These are phyloP conservation scores for Flaveria linearis DNA, from an alignment of 129 eudicot species.

Conservation along the genomic window DNA sequence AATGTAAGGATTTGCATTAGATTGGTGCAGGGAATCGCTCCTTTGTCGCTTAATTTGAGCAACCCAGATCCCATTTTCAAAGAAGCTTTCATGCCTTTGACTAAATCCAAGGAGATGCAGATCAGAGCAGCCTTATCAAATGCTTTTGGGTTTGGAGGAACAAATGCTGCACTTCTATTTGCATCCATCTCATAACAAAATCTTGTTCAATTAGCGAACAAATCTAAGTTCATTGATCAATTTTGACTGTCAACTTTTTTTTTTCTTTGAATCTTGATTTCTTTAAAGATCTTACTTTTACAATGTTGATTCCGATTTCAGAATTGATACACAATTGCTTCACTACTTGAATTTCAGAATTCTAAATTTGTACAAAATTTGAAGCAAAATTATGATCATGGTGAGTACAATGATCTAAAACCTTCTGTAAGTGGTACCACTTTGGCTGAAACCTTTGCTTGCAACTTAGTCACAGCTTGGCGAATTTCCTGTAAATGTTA, in stretches of 20 bases:
- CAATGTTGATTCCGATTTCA: not conserved
- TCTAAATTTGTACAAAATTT: slow-evolving; percentile 28
- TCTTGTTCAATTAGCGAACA: slow-evolving; percentile 3
- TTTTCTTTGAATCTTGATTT: slow-evolving; percentile 29
- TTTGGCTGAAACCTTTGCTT: slow-evolving; percentile 68
- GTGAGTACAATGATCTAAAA: slow-evolving; percentile 64
- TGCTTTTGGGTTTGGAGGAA: slow-evolving; percentile 98
- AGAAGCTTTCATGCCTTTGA: slow-evolving; percentile 72
- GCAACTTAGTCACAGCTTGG: slow-evolving; percentile 72
- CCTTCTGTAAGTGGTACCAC: slow-evolving; percentile 89
- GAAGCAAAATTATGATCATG: slow-evolving; percentile 27
- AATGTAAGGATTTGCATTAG: slow-evolving; percentile 9
- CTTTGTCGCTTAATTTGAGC: slow-evolving; percentile 66
- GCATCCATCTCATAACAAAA: slow-evolving; percentile 36
- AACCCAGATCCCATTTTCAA: slow-evolving; percentile 78
- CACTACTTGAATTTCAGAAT: slow-evolving; percentile 17
- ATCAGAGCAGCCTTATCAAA: slow-evolving; percentile 81
- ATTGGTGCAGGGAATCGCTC: slow-evolving; percentile 76
- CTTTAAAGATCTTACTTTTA: slow-evolving; percentile 4
- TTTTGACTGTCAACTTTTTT: slow-evolving; percentile 15
- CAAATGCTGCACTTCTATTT: slow-evolving; percentile 78
- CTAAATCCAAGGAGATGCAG: slow-evolving; percentile 58
- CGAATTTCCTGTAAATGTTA: slow-evolving; percentile 66
- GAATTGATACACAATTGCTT: slow-evolving; percentile 15
- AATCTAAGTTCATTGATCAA: slow-evolving; percentile 9